A percentile compares a stretch with the other conserved stretches of the same genome.
phyloP scores from a whole-genome alignment of 805 yeast genomes.

The Ogataea pilisensis region DNA sequence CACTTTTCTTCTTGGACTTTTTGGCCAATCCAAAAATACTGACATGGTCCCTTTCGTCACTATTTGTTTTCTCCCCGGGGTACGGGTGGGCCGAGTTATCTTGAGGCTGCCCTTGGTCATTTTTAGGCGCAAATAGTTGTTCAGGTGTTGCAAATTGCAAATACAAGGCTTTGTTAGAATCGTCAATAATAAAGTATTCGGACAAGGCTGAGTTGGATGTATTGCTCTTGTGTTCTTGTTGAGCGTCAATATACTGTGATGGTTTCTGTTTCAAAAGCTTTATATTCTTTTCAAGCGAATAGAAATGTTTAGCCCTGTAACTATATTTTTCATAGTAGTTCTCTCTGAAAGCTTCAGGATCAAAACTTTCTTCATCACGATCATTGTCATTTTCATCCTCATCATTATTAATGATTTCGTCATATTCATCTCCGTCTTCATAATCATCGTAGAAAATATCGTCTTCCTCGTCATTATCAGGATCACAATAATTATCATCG shows the following conservation, averaged over 20 bases:
- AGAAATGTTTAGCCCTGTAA: not conserved
- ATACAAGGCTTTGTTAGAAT: constrained; percentile 6
- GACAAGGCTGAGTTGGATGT: not conserved
- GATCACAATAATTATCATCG: not conserved
- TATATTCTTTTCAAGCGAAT: too few species aligned
- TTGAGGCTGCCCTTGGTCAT: not conserved
- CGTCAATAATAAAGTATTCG: not conserved
- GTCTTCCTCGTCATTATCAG: too few species aligned
- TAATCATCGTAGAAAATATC: too few species aligned
- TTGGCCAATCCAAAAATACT: not conserved
- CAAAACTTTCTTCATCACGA: not conserved
- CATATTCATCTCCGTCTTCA: constrained; percentile 2
- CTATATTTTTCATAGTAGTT: not conserved
- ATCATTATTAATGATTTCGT: too few species aligned
- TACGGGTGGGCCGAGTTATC: too few species aligned
- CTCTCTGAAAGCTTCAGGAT: not conserved
- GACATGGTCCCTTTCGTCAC: too few species aligned
- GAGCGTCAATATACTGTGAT: too few species aligned
- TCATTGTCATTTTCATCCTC: not conserved
- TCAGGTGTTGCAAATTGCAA: constrained; percentile 23
- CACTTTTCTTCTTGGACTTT: constrained; percentile 3
- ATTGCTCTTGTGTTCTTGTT: not conserved
- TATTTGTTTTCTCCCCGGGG: too few species aligned
- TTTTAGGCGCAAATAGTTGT: constrained; percentile 5
- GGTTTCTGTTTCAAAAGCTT: too few species aligned